These are phyloP conservation scores for Tetrapisispora nanseiensis DNA, from an alignment of 805 yeast species.

Conservation along the genomic window DNA sequence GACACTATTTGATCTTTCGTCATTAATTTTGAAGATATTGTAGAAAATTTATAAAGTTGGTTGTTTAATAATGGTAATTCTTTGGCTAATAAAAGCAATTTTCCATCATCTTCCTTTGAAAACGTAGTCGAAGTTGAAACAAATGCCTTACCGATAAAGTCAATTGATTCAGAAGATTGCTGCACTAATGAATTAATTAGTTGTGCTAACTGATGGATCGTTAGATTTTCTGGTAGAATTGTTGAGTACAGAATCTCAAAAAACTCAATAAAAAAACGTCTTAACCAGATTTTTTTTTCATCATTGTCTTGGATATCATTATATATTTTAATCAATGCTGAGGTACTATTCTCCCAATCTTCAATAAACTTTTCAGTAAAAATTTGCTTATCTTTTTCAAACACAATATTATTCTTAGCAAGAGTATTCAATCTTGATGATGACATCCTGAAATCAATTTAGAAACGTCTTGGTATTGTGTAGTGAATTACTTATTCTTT, in stretches of 20 bases:
- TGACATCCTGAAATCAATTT: neutral
- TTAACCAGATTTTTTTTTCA: conserved; percentile 17
- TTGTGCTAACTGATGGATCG: conserved; percentile 4
- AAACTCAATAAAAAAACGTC: conserved; percentile 11
- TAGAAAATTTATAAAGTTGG: conserved; percentile 24
- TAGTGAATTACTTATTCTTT: too few species aligned
- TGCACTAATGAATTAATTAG: conserved; percentile 6
- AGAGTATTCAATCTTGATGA: conserved; percentile 1
- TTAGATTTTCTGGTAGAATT: neutral
- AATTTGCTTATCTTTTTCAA: conserved; percentile 2
- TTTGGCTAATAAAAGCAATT: conserved; percentile 13
- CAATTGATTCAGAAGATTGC: neutral
- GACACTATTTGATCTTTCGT: conserved; percentile 15
- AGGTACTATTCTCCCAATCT: conserved; percentile 9
- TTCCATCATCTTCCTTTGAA: conserved; percentile 12
- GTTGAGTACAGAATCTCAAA: conserved; percentile 9
- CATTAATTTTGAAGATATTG: conserved; percentile 24
- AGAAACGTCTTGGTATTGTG: too few species aligned
- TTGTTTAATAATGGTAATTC: conserved; percentile 8
- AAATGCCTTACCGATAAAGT: conserved; percentile 15
- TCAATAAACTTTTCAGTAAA: conserved; percentile 9
- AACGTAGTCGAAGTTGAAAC: conserved; percentile 12
- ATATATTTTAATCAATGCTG: neutral
- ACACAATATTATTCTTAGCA: neutral
- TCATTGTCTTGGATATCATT: neutral